These are phyloP conservation scores for Paecilomyces niveus DNA, from an alignment of 2,329 filamentous ascomycete genomes.

Conservation along the genomic window DNA sequence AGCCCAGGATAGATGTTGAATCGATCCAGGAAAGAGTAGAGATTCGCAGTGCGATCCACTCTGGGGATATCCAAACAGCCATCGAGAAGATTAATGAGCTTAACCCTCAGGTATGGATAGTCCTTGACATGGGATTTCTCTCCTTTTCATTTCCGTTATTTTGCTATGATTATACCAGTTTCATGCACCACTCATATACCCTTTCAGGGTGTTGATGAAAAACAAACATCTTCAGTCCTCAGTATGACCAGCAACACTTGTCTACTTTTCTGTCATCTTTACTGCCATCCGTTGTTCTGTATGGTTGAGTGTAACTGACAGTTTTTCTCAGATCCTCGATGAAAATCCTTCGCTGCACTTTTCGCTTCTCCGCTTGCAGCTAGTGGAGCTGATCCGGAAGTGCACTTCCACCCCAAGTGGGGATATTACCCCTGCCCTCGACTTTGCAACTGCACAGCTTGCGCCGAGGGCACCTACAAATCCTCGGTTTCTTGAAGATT, in stretches of 20 bases:
- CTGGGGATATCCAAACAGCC: slow-evolving; percentile 75
- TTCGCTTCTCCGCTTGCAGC: slow-evolving; percentile 76
- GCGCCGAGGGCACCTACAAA: slow-evolving; percentile 80
- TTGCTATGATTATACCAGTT: slow-evolving; percentile 90
- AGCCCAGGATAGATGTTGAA: slow-evolving; percentile 62
- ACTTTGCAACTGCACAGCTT: slow-evolving; percentile 81
- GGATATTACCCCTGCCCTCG: slow-evolving; percentile 72
- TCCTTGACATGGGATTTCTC: neutral
- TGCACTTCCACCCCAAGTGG: slow-evolving; percentile 60
- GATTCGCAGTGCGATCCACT: slow-evolving; percentile 78
- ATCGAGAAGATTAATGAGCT: slow-evolving; percentile 84
- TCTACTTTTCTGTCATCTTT: slow-evolving; percentile 8
- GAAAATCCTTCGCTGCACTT: slow-evolving; percentile 79
- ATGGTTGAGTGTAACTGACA: neutral
- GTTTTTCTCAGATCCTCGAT: slow-evolving; percentile 66
- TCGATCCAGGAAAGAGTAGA: slow-evolving; percentile 71
- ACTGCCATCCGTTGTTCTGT: slow-evolving; percentile 1
- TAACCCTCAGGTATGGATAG: slow-evolving; percentile 74
- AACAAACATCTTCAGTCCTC: slow-evolving; percentile 70
- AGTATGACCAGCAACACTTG: slow-evolving; percentile 61
- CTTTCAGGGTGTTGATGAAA: slow-evolving; percentile 82
- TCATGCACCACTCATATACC: slow-evolving; percentile 99
- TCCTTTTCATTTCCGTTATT: slow-evolving; percentile 11
- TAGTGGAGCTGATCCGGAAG: slow-evolving; percentile 83
- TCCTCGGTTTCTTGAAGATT: slow-evolving; percentile 70